Conservation (phyloP, 2,329 filamentous ascomycete species). For the Chrysoporthe deuterocubensis region DNA sequence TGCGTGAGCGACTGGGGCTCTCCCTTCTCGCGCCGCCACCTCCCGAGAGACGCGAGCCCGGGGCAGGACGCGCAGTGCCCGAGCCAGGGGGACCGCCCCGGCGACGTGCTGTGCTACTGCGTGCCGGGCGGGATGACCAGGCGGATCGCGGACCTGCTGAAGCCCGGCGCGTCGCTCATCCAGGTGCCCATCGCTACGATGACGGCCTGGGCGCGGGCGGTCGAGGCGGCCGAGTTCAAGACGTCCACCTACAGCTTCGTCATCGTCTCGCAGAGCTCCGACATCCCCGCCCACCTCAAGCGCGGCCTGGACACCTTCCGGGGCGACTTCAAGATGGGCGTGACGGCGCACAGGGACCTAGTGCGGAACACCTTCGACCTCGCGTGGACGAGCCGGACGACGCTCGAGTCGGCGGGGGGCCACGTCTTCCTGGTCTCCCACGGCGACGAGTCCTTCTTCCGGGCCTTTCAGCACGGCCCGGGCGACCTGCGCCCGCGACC, state of each 20-base stretch:
- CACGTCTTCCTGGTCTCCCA: conserved; percentile 1
- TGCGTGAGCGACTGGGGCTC: not conserved
- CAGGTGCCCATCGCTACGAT: not conserved
- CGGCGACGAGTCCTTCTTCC: conserved; percentile 3
- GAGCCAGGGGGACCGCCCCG: conserved; percentile 1
- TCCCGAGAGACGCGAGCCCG: not conserved
- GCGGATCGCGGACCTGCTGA: not conserved
- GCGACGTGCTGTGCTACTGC: not conserved
- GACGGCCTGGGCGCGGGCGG: not conserved
- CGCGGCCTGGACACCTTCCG: not conserved
- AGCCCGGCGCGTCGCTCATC: not conserved
- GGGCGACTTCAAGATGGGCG: conserved; percentile 2
- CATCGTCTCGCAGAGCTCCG: not conserved
- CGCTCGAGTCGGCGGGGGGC: not conserved
- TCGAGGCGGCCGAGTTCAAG: not conserved
- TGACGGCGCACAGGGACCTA: no score
- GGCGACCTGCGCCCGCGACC: not conserved
- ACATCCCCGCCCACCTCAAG: not conserved
- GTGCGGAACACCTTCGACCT: conserved; percentile 1
- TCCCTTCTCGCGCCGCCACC: not conserved
- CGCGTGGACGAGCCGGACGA: conserved; percentile 3
- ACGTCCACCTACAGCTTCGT: conserved; percentile 3
- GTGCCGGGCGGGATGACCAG: not conserved
- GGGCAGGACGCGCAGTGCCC: not conserved
- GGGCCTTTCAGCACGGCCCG: not conserved